Conservation (phyloP, 73 alveolate genomes). For the Symbiodinium pilosum region DNA sequence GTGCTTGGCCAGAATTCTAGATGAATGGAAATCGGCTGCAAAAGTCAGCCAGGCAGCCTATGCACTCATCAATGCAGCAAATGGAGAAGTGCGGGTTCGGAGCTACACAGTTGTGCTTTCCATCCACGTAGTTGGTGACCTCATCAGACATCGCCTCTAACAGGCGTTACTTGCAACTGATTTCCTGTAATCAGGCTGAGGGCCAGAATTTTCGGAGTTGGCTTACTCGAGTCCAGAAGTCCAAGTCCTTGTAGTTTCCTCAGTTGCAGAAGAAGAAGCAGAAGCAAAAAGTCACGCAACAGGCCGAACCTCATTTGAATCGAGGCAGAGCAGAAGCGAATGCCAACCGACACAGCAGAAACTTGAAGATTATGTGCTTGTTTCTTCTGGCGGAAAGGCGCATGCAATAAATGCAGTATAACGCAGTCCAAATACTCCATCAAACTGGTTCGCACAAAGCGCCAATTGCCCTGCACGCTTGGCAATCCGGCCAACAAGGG, state of each 20-base stretch:
- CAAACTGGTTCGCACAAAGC: too few species aligned
- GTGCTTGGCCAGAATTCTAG: not conserved
- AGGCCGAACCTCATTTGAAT: too few species aligned
- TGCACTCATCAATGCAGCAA: slow-evolving; percentile 79
- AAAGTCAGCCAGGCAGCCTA: slow-evolving; percentile 12
- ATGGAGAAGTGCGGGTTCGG: slow-evolving; percentile 26
- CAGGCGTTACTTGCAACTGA: not conserved
- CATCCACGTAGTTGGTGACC: slow-evolving; percentile 85
- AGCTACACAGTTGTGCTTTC: slow-evolving; percentile 67
- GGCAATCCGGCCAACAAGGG: too few species aligned
- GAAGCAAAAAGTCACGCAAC: too few species aligned
- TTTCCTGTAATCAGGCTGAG: not conserved
- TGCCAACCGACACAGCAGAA: too few species aligned
- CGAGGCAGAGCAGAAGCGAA: too few species aligned
- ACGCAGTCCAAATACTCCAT: too few species aligned
- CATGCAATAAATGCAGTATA: too few species aligned
- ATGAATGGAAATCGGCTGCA: not conserved
- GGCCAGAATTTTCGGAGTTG: not conserved
- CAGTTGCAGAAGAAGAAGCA: not conserved
- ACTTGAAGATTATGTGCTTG: too few species aligned
- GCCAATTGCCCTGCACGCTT: too few species aligned
- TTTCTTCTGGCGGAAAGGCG: not conserved
- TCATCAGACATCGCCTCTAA: not conserved
- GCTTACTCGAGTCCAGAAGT: not conserved
- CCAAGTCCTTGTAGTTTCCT: not conserved